Evolutionary conservation across 306 rosid genomes (phyloP).

Genomic region (Medicago arabica): DNA sequence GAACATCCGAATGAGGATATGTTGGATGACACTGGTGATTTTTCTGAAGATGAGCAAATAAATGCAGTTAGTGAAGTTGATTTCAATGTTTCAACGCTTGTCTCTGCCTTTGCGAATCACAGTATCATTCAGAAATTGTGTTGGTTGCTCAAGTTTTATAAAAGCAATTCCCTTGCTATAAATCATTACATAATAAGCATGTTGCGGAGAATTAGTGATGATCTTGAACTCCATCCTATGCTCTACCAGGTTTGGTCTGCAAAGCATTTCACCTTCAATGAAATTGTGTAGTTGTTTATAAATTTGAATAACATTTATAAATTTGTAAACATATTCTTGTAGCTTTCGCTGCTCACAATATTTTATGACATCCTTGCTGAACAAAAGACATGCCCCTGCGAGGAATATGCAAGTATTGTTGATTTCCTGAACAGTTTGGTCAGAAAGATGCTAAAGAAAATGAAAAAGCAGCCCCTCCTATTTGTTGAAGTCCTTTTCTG

Average conservation of each 20-base stretch:
- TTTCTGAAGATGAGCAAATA: slow-evolving; percentile 76
- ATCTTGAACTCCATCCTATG: slow-evolving; percentile 89
- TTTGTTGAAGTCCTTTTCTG: slow-evolving; percentile 90
- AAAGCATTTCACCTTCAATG: slow-evolving; percentile 38
- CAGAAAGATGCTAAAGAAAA: slow-evolving; percentile 84
- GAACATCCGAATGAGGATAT: slow-evolving; percentile 54
- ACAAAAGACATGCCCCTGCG: slow-evolving; percentile 74
- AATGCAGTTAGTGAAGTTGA: slow-evolving; percentile 78
- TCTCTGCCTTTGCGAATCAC: slow-evolving; percentile 79
- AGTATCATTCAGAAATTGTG: slow-evolving; percentile 80
- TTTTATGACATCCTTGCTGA: slow-evolving; percentile 79
- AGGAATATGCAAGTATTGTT: slow-evolving; percentile 65
- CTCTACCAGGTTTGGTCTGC: slow-evolving; percentile 77
- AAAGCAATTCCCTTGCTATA: slow-evolving; percentile 74
- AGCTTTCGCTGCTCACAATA: slow-evolving; percentile 79
- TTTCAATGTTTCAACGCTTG: slow-evolving; percentile 73
- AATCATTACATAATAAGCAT: slow-evolving; percentile 81
- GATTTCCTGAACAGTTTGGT: slow-evolving; percentile 72
- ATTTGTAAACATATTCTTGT: slow-evolving; percentile 46
- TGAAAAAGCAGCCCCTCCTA: slow-evolving; percentile 86
- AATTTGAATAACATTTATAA: slow-evolving; percentile 35
- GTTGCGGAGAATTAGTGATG: slow-evolving; percentile 76
- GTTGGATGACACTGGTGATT: slow-evolving; percentile 52
- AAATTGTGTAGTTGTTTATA: slow-evolving; percentile 31
- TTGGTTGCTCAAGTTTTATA: slow-evolving; percentile 97